Evolutionary conservation across 116 monocot species (phyloP), one percentile per base, ranked within the genome.

Genomic region (Cymodocea nodosa): DNA sequence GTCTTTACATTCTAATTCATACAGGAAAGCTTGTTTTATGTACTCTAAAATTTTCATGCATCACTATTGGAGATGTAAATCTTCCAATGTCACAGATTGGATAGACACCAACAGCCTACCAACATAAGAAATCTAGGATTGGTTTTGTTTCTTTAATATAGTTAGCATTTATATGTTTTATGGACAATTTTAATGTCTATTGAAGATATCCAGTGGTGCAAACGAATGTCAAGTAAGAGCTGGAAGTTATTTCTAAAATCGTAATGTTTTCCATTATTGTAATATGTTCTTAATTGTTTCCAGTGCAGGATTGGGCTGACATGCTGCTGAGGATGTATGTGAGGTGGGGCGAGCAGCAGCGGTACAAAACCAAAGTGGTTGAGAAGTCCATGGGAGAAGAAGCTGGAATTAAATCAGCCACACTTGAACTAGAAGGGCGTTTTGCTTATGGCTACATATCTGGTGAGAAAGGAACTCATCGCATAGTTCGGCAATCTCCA

Each of bases 291-390:
- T 51, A 25, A 52, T 50, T 61, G 34, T 30, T 68, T 87, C 73
- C 89, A 89, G 89, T 79, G 83, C 87, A 95, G 97, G 97, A 97
- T 83, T 97, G 97, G 97, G 91, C 87, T 74, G 91, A 97, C 57
- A 91, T 97, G 97, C 71, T 97, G 56, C 85, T 94, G 11, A 62
- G 97, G 22, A 91, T 97, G 97, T 97, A 88, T 66, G 71, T 84
- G 67, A 79, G 91, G 70, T 97, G 97, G 95, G 87, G 82, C 6
- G 97, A 97, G 72, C 85, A 91, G 66, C 88, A 91, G 56, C 73
- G 80, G 22, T 91, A 85, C 78, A 97, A 82, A 66, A 78, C 81
- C 56, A 88, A 78, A 78, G 88, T 97, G 20, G 85, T 85, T 63
- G 97, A 91, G 74, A 90, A 90, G 78, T 97, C 97, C 15, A 25